These are phyloP conservation scores for Esteya vermicola DNA, from an alignment of 2,329 filamentous ascomycete genomes.

Conservation along the genomic window DNA sequence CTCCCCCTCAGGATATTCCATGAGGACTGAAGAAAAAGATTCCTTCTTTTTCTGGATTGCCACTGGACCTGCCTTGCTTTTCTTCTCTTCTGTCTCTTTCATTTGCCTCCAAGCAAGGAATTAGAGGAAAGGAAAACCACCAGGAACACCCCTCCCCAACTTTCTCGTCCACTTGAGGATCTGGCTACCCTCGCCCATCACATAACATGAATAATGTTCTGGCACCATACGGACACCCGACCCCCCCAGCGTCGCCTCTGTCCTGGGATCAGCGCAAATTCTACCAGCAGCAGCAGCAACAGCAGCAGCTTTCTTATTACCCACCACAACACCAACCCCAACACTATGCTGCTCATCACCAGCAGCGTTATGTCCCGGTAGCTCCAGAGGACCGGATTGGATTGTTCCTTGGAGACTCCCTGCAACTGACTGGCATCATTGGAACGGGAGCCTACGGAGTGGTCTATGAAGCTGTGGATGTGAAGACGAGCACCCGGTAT, in stretches of 20 bases:
- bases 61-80: no score
- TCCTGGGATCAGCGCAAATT: conserved; percentile 34
- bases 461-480: conserved; percentile 79
- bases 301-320: conserved; percentile 24
- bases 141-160: no score
- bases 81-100: not conserved
- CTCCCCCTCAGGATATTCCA: no score
- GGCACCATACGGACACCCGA: conserved; percentile 37
- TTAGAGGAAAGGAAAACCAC: not conserved
- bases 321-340: conserved; percentile 22
- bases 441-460: conserved; percentile 94
- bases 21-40: no score
- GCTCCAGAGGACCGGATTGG: conserved; percentile 77
- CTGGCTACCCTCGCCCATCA: no score
- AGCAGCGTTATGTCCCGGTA: conserved; percentile 32
- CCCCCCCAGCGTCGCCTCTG: conserved; percentile 41
- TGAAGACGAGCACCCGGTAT: conserved; percentile 68
- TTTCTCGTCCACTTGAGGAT: no score
- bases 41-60: not conserved
- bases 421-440: conserved; percentile 73
- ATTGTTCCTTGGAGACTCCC: conserved; percentile 64
- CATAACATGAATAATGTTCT: conserved; percentile 48
- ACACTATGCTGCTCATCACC: no score
- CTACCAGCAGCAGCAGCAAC: conserved; percentile 24
- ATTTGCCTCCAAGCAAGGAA: not conserved